A percentile compares a stretch with the other conserved stretches of the same genome.
phyloP scores from a whole-genome alignment of 129 eudicot species.

The Artemisia argyi region DNA sequence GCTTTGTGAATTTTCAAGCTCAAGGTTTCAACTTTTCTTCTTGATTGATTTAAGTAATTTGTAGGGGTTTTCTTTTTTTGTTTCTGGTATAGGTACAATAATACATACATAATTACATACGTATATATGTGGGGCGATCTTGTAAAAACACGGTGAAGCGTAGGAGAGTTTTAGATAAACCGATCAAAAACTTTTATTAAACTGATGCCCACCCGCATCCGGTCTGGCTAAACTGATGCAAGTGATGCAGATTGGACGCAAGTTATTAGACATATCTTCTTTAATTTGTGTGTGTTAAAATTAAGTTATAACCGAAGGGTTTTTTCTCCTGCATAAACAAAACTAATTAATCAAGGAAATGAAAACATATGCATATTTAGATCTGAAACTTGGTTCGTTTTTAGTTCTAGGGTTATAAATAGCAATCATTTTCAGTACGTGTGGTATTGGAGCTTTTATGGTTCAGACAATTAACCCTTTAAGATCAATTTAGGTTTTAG shows the following conservation, averaged over 20 bases:
- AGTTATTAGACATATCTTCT: background rate
- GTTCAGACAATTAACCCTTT: background rate
- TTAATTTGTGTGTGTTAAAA: background rate
- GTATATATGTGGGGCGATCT: background rate
- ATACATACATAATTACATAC: background rate
- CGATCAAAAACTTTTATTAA: too few species aligned
- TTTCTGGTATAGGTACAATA: constrained; percentile 19
- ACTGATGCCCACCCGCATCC: too few species aligned
- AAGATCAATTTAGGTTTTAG: background rate
- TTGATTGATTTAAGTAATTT: constrained; percentile 13
- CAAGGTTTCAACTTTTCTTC: constrained; percentile 54
- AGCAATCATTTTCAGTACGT: background rate
- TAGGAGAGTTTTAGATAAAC: too few species aligned
- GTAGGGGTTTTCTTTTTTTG: constrained; percentile 9
- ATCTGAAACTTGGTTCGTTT: constrained; percentile 23
- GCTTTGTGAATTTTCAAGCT: constrained; percentile 87
- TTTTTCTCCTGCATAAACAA: constrained; percentile 11
- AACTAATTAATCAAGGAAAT: background rate
- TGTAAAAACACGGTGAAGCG: too few species aligned
- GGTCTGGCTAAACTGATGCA: too few species aligned
- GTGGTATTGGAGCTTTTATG: background rate
- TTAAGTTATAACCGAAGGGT: constrained; percentile 19
- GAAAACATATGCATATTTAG: constrained; percentile 5
- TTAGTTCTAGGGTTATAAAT: constrained; percentile 22
- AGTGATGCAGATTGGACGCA: too few species aligned